Evolutionary conservation across 371 early-diverging fungal species (phyloP), one percentile per base, ranked within the genome.

Genomic region (Saksenaea oblongispora): DNA sequence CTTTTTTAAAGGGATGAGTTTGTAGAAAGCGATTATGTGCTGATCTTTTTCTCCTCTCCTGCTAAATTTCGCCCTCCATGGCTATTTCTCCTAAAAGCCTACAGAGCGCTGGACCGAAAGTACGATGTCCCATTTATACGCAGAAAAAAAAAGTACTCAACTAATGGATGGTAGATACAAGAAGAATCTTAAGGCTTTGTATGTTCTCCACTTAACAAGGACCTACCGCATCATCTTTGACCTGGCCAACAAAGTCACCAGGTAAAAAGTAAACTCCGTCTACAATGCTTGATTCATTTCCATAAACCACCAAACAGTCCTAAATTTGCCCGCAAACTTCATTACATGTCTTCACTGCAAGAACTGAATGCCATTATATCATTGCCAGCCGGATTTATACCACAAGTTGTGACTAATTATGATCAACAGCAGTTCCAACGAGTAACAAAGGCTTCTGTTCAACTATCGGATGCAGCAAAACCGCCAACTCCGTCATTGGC

Each of bases 291-390:
- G 15, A 14, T 51, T 56, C 10, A 55, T 47, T n/a, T n/a, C n/a
- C n/a, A n/a, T n/a, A n/a, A n/a, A 17, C 39, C 58, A 8, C 34
- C 35, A n/a, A 34, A 57, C 54, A 95, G 98, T 63, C 95, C 96
- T 15, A 97, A 97, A 75, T 97, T 97, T 76, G 85, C 91, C n/a
- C 80, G 84, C 44, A 97, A 97, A 74, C 76, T 97, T 22, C 82
- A 80, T 51, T 96, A 94, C 79, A 73, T 94, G 18, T 80, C 89
- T 34, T 90, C 78, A 34, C 73, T 96, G 35, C 79, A 89, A 11
- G 79, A 87, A 18, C 82, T 97, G 26, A 88, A 85, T 28, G 64
- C 44, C n/a, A 67, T 75, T 9, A 84, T 96, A 18, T 90, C 90
- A 0, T 69, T 94, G 17, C 81, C 84, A 37, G 85, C 91, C 62